Evolutionary conservation across 1,139 yeast species (phyloP).

Genomic region (Debaryomycetaceae sp.): DNA sequence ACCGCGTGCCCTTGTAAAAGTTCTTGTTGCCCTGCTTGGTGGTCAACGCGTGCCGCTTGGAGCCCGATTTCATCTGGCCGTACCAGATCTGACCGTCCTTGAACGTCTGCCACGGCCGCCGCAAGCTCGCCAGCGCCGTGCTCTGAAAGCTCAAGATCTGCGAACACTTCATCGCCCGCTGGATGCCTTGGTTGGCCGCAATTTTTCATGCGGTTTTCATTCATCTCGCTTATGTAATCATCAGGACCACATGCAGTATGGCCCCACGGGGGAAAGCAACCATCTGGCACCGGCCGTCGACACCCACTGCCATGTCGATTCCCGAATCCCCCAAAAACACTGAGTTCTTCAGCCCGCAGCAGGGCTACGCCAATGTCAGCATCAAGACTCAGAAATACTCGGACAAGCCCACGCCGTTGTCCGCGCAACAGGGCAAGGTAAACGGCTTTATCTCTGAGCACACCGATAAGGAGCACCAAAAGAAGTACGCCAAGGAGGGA

Average conservation of each 20-base stretch:
- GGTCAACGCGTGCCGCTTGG: slow-evolving; percentile 80
- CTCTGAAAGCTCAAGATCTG: slow-evolving; percentile 48
- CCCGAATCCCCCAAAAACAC: slow-evolving; percentile 31
- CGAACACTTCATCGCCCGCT: slow-evolving; percentile 58
- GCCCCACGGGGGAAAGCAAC: too few relatives aligned
- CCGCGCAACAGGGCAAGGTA: slow-evolving; percentile 24
- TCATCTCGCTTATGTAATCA: too few relatives aligned
- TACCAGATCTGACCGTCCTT: slow-evolving; percentile 82
- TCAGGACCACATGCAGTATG: too few relatives aligned
- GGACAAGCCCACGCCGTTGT: slow-evolving; percentile 34
- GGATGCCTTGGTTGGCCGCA: too few relatives aligned
- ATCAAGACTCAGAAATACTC: slow-evolving; percentile 30
- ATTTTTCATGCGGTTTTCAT: too few relatives aligned
- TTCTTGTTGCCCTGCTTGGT: slow-evolving; percentile 94
- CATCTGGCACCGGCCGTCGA: not conserved
- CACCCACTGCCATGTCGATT: slow-evolving; percentile 14
- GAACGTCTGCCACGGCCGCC: slow-evolving; percentile 87
- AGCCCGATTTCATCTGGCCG: slow-evolving; percentile 72
- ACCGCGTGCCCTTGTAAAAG: slow-evolving; percentile 92
- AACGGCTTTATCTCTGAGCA: slow-evolving; percentile 25
- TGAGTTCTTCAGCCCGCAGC: slow-evolving; percentile 26
- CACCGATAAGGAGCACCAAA: slow-evolving; percentile 35
- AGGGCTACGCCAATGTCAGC: slow-evolving; percentile 29
- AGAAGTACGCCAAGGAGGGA: slow-evolving; percentile 33
- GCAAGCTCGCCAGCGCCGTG: slow-evolving; percentile 47